These are phyloP conservation scores for Salix suchowensis DNA, from an alignment of 345 rosid species.

Conservation along the genomic window DNA sequence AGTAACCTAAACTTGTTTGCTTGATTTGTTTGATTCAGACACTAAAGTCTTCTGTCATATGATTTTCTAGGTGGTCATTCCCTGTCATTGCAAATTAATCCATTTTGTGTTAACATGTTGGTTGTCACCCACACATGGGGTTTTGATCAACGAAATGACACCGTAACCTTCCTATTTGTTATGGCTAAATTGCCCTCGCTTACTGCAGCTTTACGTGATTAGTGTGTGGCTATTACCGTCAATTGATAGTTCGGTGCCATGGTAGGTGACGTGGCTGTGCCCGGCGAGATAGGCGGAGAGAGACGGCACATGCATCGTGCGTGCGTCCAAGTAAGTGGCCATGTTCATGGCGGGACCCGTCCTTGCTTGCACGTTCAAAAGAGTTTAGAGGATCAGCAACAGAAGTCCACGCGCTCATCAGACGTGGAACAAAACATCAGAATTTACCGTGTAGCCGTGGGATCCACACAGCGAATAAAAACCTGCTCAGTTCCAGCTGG, in stretches of 20 bases:
- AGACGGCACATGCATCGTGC: slow-evolving; percentile 48
- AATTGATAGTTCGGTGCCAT: not conserved
- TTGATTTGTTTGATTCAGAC: not conserved
- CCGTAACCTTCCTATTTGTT: slow-evolving; percentile 13
- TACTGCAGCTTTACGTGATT: too few species aligned
- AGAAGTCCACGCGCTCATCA: slow-evolving; percentile 23
- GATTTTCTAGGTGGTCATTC: slow-evolving; percentile 6
- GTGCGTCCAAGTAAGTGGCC: slow-evolving; percentile 47
- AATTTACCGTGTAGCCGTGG: slow-evolving; percentile 26
- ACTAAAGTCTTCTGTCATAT: not conserved
- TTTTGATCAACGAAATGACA: slow-evolving; percentile 28
- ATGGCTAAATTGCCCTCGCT: not conserved
- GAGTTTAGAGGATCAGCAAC: not conserved
- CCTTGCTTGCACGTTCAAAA: slow-evolving; percentile 20
- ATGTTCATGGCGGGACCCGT: slow-evolving; percentile 44
- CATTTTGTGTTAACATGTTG: not conserved
- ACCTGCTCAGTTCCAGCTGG: slow-evolving; percentile 31
- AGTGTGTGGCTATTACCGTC: slow-evolving; percentile 3
- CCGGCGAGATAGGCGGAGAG: slow-evolving; percentile 33
- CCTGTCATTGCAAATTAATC: not conserved
- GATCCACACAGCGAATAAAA: slow-evolving; percentile 27
- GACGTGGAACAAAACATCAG: slow-evolving; percentile 1
- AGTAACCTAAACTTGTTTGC: too few species aligned
- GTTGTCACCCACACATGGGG: slow-evolving; percentile 39
- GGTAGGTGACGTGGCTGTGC: slow-evolving; percentile 17